A percentile compares a stretch with the other conserved stretches of the same genome.
Evolutionary conservation across 2,329 filamentous ascomycete genomes (phyloP).

Genomic region (Cercospora sp.): DNA sequence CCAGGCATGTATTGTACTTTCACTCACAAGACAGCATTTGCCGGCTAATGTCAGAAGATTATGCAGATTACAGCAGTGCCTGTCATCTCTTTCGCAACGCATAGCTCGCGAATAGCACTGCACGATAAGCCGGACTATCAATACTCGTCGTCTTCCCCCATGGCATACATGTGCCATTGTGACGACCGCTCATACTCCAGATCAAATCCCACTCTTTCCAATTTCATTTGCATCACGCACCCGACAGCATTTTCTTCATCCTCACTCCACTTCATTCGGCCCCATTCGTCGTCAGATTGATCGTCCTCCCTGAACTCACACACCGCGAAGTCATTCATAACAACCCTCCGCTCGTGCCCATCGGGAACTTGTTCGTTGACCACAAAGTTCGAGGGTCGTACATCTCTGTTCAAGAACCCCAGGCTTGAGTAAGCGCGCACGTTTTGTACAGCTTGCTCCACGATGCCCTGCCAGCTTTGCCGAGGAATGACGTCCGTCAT

Average conservation of each 20-base stretch:
- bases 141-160: neutral
- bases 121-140: neutral
- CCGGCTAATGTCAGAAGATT: too few relatives aligned
- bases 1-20: neutral
- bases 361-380: neutral
- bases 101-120: neutral
- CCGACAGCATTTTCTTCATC: neutral
- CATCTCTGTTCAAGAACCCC: neutral
- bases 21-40: neutral
- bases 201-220: neutral
- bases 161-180: neutral
- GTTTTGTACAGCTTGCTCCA: neutral
- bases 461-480: conserved; percentile 8
- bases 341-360: neutral
- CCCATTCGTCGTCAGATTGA: neutral
- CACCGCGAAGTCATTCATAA: neutral
- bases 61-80: neutral
- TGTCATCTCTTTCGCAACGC: neutral
- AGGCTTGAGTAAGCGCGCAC: neutral
- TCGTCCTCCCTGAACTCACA: neutral
- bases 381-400: neutral
- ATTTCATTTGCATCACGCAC: neutral
- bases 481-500: conserved; percentile 6
- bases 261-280: neutral
- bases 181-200: neutral